Base-by-base conservation (phyloP, 106 monocot genomes). In the Amphibolis antarctica region DNA sequence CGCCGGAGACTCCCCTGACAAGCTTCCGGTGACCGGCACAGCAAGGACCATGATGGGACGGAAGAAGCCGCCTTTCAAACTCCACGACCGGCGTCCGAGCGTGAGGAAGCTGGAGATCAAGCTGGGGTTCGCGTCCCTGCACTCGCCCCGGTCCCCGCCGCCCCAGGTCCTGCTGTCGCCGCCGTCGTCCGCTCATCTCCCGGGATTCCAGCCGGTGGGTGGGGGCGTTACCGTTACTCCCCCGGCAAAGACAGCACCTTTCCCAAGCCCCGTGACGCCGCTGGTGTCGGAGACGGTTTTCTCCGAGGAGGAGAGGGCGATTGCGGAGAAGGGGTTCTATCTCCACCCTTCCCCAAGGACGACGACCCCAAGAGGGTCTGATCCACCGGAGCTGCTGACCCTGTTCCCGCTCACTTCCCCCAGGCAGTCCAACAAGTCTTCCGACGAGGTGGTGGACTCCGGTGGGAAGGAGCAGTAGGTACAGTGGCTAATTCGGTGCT, bases 21-120 rank as follows among this genome's bases (percentile, higher is more conserved):
- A 57, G 5, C 31, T 57, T 12, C 24, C 59, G 7, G 60, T 60
- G 21, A 22, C 64, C 25, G 64, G 65, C 0, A 30, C 43, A 0
- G 23, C 69, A 20, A 46, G 67, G 11, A 63, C 56, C 5, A 17
- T 64, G 27, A 73, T 73, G 10, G 77, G 74, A 0, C 83, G 81
- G 15, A 89, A 94, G 79, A 83, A 79, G 59, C 89, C 74, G 10
- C 53, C 94, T 53, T 94, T 89, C 84, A 94, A 94, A 78, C 84
- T 94, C 63, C 86, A 94, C 78, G 89, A 94, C 79, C 85, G 94
- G 59, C 81, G 94, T 57, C 79, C 55, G 46, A 84, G 89, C 75
- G 55, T 89, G 68, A 86, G 73, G 69, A 86, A 82, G 73, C 54
- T 89, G 67, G 83, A 75, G 69, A 86, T 80, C 52, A 86, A 71